phyloP scores from a whole-genome alignment of 129 eudicot species.

The Arctium lappa region DNA sequence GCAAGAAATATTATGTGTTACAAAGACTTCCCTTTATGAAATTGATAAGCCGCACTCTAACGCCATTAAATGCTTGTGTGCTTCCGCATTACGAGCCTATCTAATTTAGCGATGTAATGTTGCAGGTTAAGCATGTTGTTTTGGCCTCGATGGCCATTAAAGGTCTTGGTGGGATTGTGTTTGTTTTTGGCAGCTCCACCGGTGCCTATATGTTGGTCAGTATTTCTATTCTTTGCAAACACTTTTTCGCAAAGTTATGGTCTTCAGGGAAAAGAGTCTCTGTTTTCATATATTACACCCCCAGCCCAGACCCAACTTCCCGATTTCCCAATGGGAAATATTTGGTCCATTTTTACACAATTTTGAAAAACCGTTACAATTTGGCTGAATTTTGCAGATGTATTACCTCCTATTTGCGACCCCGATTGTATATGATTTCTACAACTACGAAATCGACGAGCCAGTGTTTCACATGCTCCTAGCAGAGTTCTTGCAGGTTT shows the following conservation, averaged over 20 bases:
- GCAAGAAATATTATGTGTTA: background rate
- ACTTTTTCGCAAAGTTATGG: background rate
- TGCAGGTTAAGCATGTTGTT: constrained; percentile 61
- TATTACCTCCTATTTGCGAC: constrained; percentile 45
- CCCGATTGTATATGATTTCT: constrained; percentile 56
- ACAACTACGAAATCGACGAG: constrained; percentile 40
- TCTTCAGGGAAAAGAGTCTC: background rate
- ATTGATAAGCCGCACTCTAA: background rate
- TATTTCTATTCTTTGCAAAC: background rate
- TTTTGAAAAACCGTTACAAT: background rate
- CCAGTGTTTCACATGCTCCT: constrained; percentile 30
- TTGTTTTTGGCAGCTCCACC: constrained; percentile 61
- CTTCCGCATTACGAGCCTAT: background rate
- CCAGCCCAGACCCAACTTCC: background rate
- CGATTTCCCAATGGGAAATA: background rate
- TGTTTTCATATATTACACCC: background rate
- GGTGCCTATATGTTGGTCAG: constrained; percentile 81
- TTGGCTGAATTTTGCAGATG: constrained; percentile 34
- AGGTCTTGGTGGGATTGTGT: constrained; percentile 71
- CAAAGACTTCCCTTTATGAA: background rate
- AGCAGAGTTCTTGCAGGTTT: constrained; percentile 59
- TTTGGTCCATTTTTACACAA: background rate
- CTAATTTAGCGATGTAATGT: background rate
- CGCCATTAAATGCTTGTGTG: background rate
- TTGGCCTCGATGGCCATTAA: constrained; percentile 45